Evolutionary conservation across 2,329 filamentous ascomycete genomes (phyloP), one percentile per base, ranked within the genome.

Genomic region (Raffaelea arxii): DNA sequence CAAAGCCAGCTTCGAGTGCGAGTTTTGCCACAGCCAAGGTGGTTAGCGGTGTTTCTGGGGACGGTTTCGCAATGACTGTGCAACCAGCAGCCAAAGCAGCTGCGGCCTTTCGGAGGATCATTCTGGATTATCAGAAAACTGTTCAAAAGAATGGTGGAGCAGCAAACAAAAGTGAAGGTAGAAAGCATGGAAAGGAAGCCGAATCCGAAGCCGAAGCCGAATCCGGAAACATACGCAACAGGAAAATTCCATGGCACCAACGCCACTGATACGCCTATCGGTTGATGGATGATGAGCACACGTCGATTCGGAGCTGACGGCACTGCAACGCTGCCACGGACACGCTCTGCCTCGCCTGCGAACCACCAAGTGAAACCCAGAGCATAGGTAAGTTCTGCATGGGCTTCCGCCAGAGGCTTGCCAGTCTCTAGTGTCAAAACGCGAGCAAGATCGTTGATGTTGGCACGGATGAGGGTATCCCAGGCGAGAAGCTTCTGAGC

Each of bases 241-340:
- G 80, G 80, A 53, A 84, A 85, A 55, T 86, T 84, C 82, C 82
- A 86, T 4, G 83, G 82, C 2, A 86, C 81, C 16, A 87, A 64
- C 0, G 82, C 82, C 0, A 74, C 82, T 0, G 76, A 71, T 11
- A 85, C 80, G 46, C 83, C 83, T 49, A 86, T 72, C 0, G 82
- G 82, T 61, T 86, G 82, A 66, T 89, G 90, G 53, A 89, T 72
- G 0, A 81, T 84, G 51, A 90, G 75, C 3, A 82, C 71, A 11
- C 83, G 70, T 4, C 84, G 68, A 27, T 78, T 77, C 0, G 84
- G 77, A 0, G 75, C 64, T 0, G 82, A 67, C 0, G 80, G 71
- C 0, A 70, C 68, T 40, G 77, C 74, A 6, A 82, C 70, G 0
- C 72, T 72, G n/a, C 84, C 84, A 67, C 56, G 81, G 24, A 69